These are phyloP conservation scores for Cladophialophora psammophila DNA, from an alignment of 2,329 filamentous ascomycete species.

Conservation along the genomic window DNA sequence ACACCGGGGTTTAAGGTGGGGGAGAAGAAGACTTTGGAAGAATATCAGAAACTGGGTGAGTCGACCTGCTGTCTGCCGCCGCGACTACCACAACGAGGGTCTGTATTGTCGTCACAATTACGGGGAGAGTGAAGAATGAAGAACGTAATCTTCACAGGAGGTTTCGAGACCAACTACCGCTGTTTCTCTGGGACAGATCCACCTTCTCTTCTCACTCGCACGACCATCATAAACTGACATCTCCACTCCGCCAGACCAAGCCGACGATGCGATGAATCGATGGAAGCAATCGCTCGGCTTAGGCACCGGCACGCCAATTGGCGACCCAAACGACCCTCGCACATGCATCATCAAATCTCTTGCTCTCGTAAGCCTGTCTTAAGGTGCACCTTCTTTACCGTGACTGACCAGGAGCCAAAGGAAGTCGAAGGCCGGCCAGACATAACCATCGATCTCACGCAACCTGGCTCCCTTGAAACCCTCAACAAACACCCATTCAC, in stretches of 20 bases:
- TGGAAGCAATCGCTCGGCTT: constrained; percentile 98
- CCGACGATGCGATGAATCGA: constrained; percentile 93
- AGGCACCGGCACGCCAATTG: constrained; percentile 72
- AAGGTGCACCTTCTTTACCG: neutral
- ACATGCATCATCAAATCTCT: constrained; percentile 94
- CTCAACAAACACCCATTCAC: constrained; percentile 94
- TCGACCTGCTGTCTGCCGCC: constrained; percentile 36
- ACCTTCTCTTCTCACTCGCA: neutral
- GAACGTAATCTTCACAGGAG: neutral
- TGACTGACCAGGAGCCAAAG: constrained; percentile 27
- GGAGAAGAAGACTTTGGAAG: constrained; percentile 96
- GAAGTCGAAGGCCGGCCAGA: constrained; percentile 82
- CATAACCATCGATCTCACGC: constrained; percentile 86
- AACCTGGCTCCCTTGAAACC: constrained; percentile 73
- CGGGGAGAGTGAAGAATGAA: neutral
- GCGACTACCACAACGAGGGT: neutral
- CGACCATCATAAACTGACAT: constrained; percentile 8
- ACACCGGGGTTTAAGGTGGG: constrained; percentile 98
- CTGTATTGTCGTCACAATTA: neutral
- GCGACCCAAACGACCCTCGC: constrained; percentile 80
- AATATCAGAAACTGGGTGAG: constrained; percentile 93
- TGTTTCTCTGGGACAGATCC: neutral
- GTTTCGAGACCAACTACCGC: neutral
- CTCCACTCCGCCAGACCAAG: constrained; percentile 58
- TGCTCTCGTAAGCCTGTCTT: constrained; percentile 62